Evolutionary conservation across 1,284 basidiomycete species (phyloP).

Genomic region (Tilletia caries): DNA sequence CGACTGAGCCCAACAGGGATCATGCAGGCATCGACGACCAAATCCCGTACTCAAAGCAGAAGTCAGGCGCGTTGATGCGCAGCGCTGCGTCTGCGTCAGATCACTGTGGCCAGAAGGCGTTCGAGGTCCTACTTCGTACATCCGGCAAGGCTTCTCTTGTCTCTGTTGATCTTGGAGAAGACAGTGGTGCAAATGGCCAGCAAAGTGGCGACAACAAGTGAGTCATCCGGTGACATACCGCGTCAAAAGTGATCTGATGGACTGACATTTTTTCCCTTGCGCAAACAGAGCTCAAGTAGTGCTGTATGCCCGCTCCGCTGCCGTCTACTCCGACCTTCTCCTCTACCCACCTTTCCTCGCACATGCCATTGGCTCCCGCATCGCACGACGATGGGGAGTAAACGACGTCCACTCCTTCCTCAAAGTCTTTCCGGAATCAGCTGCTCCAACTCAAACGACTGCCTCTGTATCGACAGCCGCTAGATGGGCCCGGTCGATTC

Average conservation of each 20-base stretch:
- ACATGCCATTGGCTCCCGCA: constrained; percentile 52
- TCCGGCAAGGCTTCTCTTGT: not conserved
- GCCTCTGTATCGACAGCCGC: constrained; percentile 57
- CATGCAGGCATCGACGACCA: not conserved
- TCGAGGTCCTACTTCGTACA: not conserved
- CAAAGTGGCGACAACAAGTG: not conserved
- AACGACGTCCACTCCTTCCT: constrained; percentile 54
- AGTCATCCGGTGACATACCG: not conserved
- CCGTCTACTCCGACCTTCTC: constrained; percentile 62
- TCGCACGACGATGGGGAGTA: constrained; percentile 51
- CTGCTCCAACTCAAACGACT: constrained; percentile 34
- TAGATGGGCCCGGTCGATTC: constrained; percentile 55
- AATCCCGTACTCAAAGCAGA: constrained; percentile 24
- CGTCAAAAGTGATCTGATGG: not conserved
- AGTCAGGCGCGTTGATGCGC: constrained; percentile 18
- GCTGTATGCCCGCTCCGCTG: constrained; percentile 60
- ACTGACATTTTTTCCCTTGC: constrained; percentile 14
- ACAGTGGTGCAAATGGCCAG: too few relatives aligned
- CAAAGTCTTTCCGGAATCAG: not conserved
- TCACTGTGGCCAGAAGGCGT: constrained; percentile 13
- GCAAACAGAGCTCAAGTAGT: not conserved
- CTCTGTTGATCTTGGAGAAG: constrained; percentile 13
- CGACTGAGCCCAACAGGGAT: constrained; percentile 27
- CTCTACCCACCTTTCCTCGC: constrained; percentile 58
- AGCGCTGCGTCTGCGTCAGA: constrained; percentile 19